Evolutionary conservation across 1,284 basidiomycete species (phyloP).

Genomic region (Gomphus sp.): DNA sequence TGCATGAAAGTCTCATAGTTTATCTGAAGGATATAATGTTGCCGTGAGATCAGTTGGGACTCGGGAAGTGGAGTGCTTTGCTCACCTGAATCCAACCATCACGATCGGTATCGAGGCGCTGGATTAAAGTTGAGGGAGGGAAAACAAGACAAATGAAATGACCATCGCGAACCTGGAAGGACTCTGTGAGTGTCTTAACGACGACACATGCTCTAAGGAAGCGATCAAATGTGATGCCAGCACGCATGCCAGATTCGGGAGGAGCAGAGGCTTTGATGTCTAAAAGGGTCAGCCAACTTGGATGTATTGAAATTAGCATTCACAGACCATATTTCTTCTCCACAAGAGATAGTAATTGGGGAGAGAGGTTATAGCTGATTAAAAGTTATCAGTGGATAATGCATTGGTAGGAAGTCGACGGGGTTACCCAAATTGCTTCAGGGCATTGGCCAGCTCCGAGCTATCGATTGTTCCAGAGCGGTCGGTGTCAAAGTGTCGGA

Average conservation of each 20-base stretch:
- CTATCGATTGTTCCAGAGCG: slow-evolving; percentile 67
- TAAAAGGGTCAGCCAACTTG: slow-evolving; percentile 27
- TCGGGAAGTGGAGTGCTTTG: not conserved
- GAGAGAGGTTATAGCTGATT: slow-evolving; percentile 53
- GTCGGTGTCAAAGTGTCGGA: slow-evolving; percentile 71
- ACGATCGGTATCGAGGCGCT: slow-evolving; percentile 51
- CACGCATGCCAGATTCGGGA: slow-evolving; percentile 17
- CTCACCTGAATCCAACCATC: slow-evolving; percentile 57
- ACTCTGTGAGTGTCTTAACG: slow-evolving; percentile 67
- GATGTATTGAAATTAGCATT: not conserved
- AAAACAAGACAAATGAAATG: not conserved
- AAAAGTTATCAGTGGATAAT: not conserved
- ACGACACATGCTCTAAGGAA: slow-evolving; percentile 78
- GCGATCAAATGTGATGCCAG: slow-evolving; percentile 72
- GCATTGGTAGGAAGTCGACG: not conserved
- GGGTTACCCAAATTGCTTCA: slow-evolving; percentile 54
- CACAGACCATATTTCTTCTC: slow-evolving; percentile 56
- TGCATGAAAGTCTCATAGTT: slow-evolving; percentile 73
- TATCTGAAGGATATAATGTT: slow-evolving; percentile 24
- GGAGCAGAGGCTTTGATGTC: slow-evolving; percentile 44
- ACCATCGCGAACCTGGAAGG: slow-evolving; percentile 26
- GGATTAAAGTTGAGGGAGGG: slow-evolving; percentile 15
- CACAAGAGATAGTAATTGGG: slow-evolving; percentile 51
- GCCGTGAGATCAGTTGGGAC: not conserved
- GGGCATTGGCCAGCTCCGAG: slow-evolving; percentile 52